A percentile compares a stretch with the other conserved stretches of the same genome.
These are phyloP conservation scores for Sesbania bispinosa DNA, from an alignment of 306 rosid genomes.

Conservation along the genomic window DNA sequence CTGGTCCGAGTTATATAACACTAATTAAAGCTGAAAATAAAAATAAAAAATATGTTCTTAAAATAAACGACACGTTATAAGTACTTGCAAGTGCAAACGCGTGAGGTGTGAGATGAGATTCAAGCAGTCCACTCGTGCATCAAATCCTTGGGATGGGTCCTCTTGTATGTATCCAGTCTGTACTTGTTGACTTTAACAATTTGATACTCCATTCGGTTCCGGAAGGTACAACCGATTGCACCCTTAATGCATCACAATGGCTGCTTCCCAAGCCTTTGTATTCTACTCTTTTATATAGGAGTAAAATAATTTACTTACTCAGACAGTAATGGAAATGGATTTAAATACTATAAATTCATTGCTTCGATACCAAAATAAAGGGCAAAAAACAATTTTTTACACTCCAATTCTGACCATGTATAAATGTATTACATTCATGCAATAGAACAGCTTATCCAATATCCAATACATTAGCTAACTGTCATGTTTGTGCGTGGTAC, in stretches of 20 bases:
- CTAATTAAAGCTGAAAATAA: no score
- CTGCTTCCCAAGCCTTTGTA: conserved; percentile 4
- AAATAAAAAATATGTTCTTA: no score
- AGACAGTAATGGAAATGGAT: no score
- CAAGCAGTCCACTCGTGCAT: no score
- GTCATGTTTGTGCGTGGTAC: not conserved
- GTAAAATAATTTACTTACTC: no score
- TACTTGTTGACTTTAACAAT: conserved; percentile 20
- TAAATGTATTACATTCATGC: not conserved
- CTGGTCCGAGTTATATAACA: no score
- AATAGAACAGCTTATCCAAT: not conserved
- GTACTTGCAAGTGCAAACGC: no score
- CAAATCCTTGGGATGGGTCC: conserved; percentile 31
- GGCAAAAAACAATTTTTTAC: not conserved
- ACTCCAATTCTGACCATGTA: not conserved
- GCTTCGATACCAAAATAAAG: not conserved
- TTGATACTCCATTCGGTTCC: not conserved
- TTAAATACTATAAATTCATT: not conserved
- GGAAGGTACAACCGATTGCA: conserved; percentile 36
- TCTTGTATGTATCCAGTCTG: conserved; percentile 36
- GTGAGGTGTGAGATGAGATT: no score
- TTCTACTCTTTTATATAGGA: not conserved
- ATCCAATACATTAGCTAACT: no score
- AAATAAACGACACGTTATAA: no score
- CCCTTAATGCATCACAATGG: conserved; percentile 39